Evolutionary conservation across 1,284 basidiomycete species (phyloP).

Genomic region (Pascua guehoae): DNA sequence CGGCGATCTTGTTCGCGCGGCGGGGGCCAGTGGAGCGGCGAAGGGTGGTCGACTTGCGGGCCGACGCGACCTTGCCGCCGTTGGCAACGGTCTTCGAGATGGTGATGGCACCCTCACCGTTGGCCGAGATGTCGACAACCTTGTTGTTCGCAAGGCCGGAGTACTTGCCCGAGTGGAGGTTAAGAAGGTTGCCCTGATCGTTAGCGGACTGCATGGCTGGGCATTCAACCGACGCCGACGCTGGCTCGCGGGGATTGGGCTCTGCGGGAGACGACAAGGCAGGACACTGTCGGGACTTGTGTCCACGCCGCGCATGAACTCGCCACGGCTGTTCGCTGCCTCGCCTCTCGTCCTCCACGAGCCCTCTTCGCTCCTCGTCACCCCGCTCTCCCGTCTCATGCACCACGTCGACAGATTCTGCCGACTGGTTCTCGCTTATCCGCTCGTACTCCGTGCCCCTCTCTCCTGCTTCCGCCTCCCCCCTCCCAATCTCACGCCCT

Average conservation of each 20-base stretch:
- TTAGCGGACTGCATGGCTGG: slow-evolving; percentile 3
- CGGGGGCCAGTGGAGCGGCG: slow-evolving; percentile 70
- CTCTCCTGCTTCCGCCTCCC: no score
- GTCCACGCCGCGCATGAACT: not conserved
- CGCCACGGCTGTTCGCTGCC: no score
- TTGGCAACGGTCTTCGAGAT: slow-evolving; percentile 65
- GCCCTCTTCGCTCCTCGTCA: no score
- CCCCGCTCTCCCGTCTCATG: no score
- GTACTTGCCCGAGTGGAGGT: slow-evolving; percentile 82
- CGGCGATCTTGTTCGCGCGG: slow-evolving; percentile 67
- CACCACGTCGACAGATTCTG: no score
- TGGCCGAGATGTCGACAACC: slow-evolving; percentile 65
- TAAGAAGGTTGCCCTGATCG: slow-evolving; percentile 73
- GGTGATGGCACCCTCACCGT: slow-evolving; percentile 58
- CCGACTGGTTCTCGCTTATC: no score
- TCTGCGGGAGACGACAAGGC: no score
- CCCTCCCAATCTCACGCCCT: no score
- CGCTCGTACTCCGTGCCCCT: no score
- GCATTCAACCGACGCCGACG: no score
- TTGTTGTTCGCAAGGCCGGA: slow-evolving; percentile 80
- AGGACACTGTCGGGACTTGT: no score
- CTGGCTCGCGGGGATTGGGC: not conserved
- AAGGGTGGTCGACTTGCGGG: slow-evolving; percentile 55
- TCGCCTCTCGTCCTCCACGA: no score
- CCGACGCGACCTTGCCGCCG: slow-evolving; percentile 49